Evolutionary conservation across 495 filamentous ascomycete genomes (phyloP).

Genomic region (Podospora pseudocomata): DNA sequence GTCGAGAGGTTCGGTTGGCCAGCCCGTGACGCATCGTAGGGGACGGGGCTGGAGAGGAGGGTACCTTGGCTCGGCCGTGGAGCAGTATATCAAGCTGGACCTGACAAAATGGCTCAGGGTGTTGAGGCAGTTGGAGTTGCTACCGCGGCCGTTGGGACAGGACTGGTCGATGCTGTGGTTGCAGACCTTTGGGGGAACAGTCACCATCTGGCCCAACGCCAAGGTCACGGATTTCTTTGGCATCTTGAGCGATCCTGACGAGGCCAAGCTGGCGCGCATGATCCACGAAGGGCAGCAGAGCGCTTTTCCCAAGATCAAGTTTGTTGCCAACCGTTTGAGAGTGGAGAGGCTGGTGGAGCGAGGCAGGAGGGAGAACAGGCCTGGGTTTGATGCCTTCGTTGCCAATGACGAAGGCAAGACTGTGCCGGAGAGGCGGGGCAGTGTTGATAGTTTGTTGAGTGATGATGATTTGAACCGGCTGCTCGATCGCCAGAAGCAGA

Average conservation of each 20-base stretch:
- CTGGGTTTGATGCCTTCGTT: constrained; percentile 6
- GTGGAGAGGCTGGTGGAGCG: constrained; percentile 76
- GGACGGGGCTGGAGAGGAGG: constrained; percentile 95
- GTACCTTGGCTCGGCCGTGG: constrained; percentile 83
- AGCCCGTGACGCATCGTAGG: constrained; percentile 88
- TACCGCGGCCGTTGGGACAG: constrained; percentile 86
- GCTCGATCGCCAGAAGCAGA: constrained; percentile 12
- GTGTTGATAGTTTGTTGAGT: constrained; percentile 29
- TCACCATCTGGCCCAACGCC: constrained; percentile 90
- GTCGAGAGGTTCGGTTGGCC: constrained; percentile 82
- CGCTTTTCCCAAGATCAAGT: constrained; percentile 85
- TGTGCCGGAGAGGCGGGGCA: constrained; percentile 20
- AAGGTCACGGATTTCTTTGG: constrained; percentile 72
- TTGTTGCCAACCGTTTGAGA: constrained; percentile 79
- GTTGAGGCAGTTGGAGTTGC: constrained; percentile 82
- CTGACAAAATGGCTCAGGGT: constrained; percentile 96
- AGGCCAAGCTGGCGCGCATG: constrained; percentile 76
- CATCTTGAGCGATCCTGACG: constrained; percentile 78
- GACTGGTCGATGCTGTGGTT: constrained; percentile 97
- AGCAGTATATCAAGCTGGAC: constrained; percentile 93
- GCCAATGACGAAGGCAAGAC: not conserved
- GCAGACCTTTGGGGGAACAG: constrained; percentile 88
- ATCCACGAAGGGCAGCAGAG: constrained; percentile 80
- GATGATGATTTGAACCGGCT: constrained; percentile 29
- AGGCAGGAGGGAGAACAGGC: constrained; percentile 58